Percentiles rank a stretch among this genome's conserved stretches.
phyloP scores from a whole-genome alignment of 2,329 filamentous ascomycete genomes.

The Dichotomopilus funicola region DNA sequence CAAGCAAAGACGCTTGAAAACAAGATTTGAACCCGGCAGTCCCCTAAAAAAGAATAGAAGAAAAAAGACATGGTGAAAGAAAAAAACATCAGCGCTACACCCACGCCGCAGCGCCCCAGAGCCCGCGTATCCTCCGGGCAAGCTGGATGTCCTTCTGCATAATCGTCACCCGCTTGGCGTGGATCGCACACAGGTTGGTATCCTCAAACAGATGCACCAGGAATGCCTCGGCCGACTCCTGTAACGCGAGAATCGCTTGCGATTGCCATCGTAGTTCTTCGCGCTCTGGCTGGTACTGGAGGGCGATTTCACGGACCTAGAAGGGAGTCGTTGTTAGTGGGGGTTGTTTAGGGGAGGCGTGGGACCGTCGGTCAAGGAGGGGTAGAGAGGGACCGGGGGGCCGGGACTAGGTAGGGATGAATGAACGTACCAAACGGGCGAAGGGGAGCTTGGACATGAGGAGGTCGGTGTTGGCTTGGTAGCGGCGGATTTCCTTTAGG shows the following conservation, averaged over 20 bases:
- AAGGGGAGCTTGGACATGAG: constrained; percentile 76
- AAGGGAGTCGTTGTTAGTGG: background rate
- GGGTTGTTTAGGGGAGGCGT: background rate
- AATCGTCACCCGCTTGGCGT: constrained; percentile 93
- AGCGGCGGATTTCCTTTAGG: constrained; percentile 82
- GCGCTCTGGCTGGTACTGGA: constrained; percentile 54
- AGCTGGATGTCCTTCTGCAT: constrained; percentile 98
- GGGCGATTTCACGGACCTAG: constrained; percentile 63
- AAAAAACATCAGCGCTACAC: constrained; percentile 18
- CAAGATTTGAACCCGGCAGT: too few relatives aligned
- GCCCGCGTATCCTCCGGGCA: constrained; percentile 70
- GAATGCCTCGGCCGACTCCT: constrained; percentile 95
- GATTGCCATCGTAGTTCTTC: constrained; percentile 89
- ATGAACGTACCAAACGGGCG: constrained; percentile 55
- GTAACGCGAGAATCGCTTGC: constrained; percentile 84
- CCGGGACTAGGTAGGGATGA: background rate
- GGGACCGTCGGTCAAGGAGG: too few relatives aligned
- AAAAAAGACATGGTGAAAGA: background rate
- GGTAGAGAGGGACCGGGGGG: background rate
- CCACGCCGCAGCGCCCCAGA: constrained; percentile 64
- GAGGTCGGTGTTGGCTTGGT: constrained; percentile 85
- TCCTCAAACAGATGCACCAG: constrained; percentile 95
- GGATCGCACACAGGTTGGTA: constrained; percentile 91
- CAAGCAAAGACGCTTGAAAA: background rate
- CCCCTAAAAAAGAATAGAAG: background rate